Evolutionary conservation across 2,329 filamentous ascomycete species (phyloP).

Genomic region (Colletotrichum destructivum): DNA sequence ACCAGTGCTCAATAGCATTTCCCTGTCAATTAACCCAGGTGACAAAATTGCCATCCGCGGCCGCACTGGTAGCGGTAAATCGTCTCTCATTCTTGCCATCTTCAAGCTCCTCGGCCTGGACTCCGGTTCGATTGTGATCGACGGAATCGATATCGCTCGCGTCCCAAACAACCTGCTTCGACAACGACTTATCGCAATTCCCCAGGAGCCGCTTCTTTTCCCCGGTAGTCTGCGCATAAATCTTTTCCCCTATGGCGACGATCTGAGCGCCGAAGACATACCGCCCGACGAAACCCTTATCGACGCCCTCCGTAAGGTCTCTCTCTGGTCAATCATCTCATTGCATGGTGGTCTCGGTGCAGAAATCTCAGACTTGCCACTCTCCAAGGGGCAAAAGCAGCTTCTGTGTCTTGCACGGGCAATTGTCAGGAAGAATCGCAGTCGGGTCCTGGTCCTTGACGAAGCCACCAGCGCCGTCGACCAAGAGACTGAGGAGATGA

Average conservation of each 20-base stretch:
- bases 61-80: conserved; percentile 45
- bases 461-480: conserved; percentile 76
- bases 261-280: conserved; percentile 6
- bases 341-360: conserved; percentile 42
- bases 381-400: conserved; percentile 46
- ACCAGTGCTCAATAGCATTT: conserved; percentile 41
- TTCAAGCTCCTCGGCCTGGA: conserved; percentile 47
- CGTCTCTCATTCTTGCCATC: conserved; percentile 42
- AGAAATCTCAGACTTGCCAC: conserved; percentile 31
- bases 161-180: conserved; percentile 47
- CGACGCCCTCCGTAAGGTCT: conserved; percentile 38
- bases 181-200: conserved; percentile 50
- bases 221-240: conserved; percentile 23
- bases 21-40: conserved; percentile 39
- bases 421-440: conserved; percentile 13
- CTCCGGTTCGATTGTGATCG: conserved; percentile 48
- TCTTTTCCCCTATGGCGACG: neutral
- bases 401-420: conserved; percentile 47
- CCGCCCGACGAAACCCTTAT: conserved; percentile 41
- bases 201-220: conserved; percentile 48
- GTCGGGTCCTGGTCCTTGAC: conserved; percentile 74
- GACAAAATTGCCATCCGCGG: conserved; percentile 47
- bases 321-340: conserved; percentile 40
- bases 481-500: conserved; percentile 51
- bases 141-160: conserved; percentile 48